phyloP scores from a whole-genome alignment of 495 filamentous ascomycete genomes.

The Umbilicaria muhlenbergii region DNA sequence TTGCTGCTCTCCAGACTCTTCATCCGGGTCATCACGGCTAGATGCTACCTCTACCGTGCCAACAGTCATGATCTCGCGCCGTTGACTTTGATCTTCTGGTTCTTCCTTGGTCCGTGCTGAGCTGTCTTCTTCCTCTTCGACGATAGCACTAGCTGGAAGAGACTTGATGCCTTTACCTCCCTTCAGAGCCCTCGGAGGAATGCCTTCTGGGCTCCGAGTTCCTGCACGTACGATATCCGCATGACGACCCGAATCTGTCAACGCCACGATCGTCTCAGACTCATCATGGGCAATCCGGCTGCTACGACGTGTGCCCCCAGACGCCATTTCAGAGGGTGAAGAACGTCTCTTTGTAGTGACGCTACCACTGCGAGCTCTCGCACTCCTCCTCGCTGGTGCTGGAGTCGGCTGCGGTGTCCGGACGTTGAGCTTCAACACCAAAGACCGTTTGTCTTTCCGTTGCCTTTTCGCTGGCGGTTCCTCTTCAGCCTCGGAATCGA shows the following conservation, averaged over 20 bases:
- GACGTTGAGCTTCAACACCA: constrained; percentile 20
- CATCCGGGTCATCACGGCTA: constrained; percentile 17
- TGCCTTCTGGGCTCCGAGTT: constrained; percentile 51
- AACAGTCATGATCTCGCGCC: constrained; percentile 4
- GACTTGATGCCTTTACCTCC: constrained; percentile 49
- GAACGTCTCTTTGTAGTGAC: constrained; percentile 19
- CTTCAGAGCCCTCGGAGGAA: constrained; percentile 34
- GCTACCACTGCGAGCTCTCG: constrained; percentile 28
- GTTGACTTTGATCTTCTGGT: constrained; percentile 20
- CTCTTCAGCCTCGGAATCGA: constrained; percentile 7
- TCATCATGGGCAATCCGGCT: constrained; percentile 45
- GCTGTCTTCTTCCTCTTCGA: constrained; percentile 44
- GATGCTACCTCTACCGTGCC: constrained; percentile 10
- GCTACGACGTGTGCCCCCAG: constrained; percentile 30
- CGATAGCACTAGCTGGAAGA: constrained; percentile 35
- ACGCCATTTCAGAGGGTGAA: constrained; percentile 12
- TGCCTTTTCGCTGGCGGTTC: constrained; percentile 18
- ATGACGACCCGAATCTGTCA: constrained; percentile 68
- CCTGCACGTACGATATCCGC: constrained; percentile 39
- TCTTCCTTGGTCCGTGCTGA: constrained; percentile 19
- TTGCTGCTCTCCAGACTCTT: constrained; percentile 19
- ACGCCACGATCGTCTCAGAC: constrained; percentile 41
- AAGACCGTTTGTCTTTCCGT: constrained; percentile 16
- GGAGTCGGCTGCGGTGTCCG: constrained; percentile 11
- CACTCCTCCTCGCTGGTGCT: constrained; percentile 17